phyloP scores from a whole-genome alignment of 371 early-diverging fungal species.

The Mucor circinelloides region DNA sequence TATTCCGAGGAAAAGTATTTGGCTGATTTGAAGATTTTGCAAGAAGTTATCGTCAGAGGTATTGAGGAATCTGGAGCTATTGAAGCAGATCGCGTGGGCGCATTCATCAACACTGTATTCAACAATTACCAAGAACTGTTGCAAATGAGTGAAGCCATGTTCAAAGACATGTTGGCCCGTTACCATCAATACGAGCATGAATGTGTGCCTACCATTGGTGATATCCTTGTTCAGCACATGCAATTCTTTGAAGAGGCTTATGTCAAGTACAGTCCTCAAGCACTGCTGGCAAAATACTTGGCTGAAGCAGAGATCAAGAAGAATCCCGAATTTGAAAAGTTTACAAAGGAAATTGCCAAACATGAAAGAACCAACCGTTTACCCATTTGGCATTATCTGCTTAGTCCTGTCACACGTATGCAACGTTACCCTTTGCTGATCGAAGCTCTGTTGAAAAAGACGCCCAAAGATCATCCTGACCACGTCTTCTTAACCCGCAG shows the following conservation, averaged over 20 bases:
- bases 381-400: conserved; percentile 56
- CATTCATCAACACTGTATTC: conserved; percentile 82
- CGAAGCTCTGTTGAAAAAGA: conserved; percentile 81
- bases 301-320: conserved; percentile 72
- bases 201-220: conserved; percentile 83
- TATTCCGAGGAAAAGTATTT: conserved; percentile 88
- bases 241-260: conserved; percentile 77
- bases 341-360: conserved; percentile 67
- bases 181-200: conserved; percentile 64
- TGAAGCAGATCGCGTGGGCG: conserved; percentile 50
- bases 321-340: conserved; percentile 73
- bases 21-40: conserved; percentile 56
- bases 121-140: conserved; percentile 79
- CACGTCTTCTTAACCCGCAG: conserved; percentile 76
- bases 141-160: conserved; percentile 73
- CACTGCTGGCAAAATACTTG: conserved; percentile 80
- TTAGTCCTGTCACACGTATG: conserved; percentile 83
- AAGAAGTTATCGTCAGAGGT: conserved; percentile 34
- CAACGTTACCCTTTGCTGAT: conserved; percentile 90
- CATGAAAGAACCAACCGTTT: conserved; percentile 68
- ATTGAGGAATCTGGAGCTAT: conserved; percentile 45
- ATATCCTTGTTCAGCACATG: conserved; percentile 79
- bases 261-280: conserved; percentile 87
- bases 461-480: conserved; percentile 85
- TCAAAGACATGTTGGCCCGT: conserved; percentile 64